Percentiles rank a stretch among this genome's conserved stretches.
phyloP scores from a whole-genome alignment of 257 asterid genomes.

The Striga asiatica region DNA sequence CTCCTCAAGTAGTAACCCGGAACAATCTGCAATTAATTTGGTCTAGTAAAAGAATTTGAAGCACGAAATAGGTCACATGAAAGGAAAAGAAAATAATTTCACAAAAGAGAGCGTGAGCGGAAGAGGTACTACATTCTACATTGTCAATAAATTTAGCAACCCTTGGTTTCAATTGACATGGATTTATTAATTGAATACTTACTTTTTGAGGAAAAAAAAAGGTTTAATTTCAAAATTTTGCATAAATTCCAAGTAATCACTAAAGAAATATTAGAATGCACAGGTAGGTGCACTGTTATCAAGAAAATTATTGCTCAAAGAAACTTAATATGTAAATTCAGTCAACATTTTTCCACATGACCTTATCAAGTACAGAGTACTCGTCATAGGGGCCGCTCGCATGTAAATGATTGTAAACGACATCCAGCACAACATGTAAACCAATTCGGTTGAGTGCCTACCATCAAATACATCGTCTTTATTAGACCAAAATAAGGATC shows the following conservation, averaged over 20 bases:
- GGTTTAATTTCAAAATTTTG: background rate
- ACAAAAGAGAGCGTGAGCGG: no score
- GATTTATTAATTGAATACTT: no score
- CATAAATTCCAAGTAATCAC: background rate
- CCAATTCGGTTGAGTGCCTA: slow-evolving; percentile 86
- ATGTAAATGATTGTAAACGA: slow-evolving; percentile 85
- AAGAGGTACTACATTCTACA: background rate
- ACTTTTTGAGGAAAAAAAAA: no score
- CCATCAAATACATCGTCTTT: slow-evolving; percentile 19
- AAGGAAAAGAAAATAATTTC: no score
- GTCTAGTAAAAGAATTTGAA: slow-evolving; percentile 9
- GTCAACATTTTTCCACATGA: slow-evolving; percentile 23
- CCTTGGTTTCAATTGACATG: no score
- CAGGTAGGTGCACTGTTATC: no score
- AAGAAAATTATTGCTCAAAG: background rate
- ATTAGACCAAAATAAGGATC: background rate
- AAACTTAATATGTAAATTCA: background rate
- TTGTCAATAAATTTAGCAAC: background rate
- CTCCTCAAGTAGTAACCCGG: slow-evolving; percentile 96
- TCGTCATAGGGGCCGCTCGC: slow-evolving; percentile 71
- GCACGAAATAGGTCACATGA: no score
- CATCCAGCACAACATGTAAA: slow-evolving; percentile 79
- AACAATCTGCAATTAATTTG: slow-evolving; percentile 61
- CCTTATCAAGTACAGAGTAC: slow-evolving; percentile 85
- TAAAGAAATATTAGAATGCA: background rate